phyloP scores from a whole-genome alignment of 768 basidiomycete species.

The Mrakia frigida region DNA sequence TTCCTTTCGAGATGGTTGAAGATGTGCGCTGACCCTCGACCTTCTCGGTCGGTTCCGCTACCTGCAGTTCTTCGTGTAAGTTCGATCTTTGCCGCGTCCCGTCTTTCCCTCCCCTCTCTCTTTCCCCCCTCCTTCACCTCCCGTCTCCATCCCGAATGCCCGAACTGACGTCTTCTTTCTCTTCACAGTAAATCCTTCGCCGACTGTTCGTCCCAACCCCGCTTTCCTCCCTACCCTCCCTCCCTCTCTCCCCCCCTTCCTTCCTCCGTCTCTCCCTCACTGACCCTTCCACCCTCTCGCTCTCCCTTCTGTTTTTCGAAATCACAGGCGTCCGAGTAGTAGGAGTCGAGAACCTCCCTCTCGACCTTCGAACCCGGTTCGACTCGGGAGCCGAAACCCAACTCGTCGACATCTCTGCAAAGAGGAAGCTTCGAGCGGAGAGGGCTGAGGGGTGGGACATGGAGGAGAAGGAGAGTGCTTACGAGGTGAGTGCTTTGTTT shows the following conservation, averaged over 20 bases:
- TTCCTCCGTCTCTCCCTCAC: neutral
- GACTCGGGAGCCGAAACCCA: constrained; percentile 69
- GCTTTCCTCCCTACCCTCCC: neutral
- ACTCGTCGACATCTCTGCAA: constrained; percentile 62
- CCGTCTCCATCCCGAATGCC: neutral
- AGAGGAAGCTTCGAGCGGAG: constrained; percentile 58
- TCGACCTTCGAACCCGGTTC: constrained; percentile 54
- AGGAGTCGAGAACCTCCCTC: constrained; percentile 53
- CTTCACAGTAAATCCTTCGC: constrained; percentile 21
- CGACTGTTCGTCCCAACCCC: constrained; percentile 10
- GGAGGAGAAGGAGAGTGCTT: constrained; percentile 46
- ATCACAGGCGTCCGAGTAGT: constrained; percentile 19
- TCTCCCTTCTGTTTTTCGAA: neutral
- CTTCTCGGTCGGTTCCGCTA: neutral
- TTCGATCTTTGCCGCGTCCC: neutral
- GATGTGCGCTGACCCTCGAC: no score
- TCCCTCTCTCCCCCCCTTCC: neutral
- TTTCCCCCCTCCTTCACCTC: neutral
- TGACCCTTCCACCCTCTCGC: neutral
- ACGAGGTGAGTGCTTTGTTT: constrained; percentile 28
- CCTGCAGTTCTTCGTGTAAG: constrained; percentile 9
- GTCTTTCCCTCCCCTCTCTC: neutral
- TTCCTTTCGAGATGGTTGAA: no score
- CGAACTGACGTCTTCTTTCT: neutral
- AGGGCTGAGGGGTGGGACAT: constrained; percentile 78